Base-by-base conservation (phyloP, 495 filamentous ascomycete species). In the Penicilliopsis zonata region DNA sequence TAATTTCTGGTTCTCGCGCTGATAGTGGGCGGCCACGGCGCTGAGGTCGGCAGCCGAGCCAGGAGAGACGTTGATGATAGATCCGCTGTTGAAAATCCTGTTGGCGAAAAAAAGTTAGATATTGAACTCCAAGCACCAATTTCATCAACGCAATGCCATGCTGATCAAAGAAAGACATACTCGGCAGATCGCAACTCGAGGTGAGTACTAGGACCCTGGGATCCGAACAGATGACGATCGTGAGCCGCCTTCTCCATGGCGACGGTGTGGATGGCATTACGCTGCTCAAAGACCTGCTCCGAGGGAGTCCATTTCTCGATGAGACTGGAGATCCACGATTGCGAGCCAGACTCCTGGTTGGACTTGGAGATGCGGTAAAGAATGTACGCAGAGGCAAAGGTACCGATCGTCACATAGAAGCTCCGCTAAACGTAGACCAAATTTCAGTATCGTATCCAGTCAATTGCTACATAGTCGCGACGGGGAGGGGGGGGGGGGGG, bases 221-320 rank as follows among this genome's bases (percentile, higher is more conserved):
- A 72, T 26, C 69, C 53, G 43, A 82, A 82, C 44, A 86, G 49
- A 43, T 76, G 70, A 45, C 72, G 61, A 51, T 86, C 78, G 29
- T 58, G 47, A 13, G 72, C 82, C 13, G 80, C 81, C 56, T 77
- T 76, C 62, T 85, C 79, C 31, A 83, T 50, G 43, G 71, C 66
- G 20, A 52, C 55, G 4, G 73, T 76, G 47, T 78, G 81, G 34
- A 79, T 45, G 16, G 63, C 60, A 46, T 82, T 84, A 30, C 70
- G 61, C 42, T 68, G 52, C 43, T 69, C 69, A 50, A 67, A 78
- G 3, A 62, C 42, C 38, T 76, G 47, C 42, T 61, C 47, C 26
- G 55, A 54, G 26, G 59, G 58, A 14, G 50, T 50, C 44, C 40
- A 83, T 30, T 67, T 66, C 29, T 52, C 44, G 44, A 86, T 78